phyloP scores from a whole-genome alignment of 2,329 filamentous ascomycete species.

The Cladosporium oxysporum region DNA sequence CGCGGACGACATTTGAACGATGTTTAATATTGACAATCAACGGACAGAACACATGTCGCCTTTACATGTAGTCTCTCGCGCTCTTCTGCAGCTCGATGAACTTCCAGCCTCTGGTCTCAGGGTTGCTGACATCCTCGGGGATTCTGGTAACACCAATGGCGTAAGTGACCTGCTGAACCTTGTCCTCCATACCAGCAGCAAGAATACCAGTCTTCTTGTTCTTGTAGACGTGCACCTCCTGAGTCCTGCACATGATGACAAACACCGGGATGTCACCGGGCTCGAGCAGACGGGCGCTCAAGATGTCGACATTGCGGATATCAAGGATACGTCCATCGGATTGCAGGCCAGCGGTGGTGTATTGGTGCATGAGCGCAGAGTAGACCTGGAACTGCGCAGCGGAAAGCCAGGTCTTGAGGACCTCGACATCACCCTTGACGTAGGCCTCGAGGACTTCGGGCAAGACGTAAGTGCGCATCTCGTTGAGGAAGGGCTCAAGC shows the following conservation, averaged over 20 bases:
- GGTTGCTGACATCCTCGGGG: constrained; percentile 93
- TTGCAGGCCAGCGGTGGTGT: constrained; percentile 87
- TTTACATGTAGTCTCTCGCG: constrained; percentile 79
- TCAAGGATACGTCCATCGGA: constrained; percentile 94
- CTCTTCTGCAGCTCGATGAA: constrained; percentile 99
- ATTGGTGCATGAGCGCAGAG: constrained; percentile 94
- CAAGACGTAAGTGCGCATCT: constrained; percentile 96
- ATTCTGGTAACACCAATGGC: constrained; percentile 94
- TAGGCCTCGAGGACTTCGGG: constrained; percentile 97
- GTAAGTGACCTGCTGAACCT: constrained; percentile 96
- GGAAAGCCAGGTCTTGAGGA: constrained; percentile 90
- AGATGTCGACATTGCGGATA: constrained; percentile 88
- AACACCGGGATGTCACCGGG: constrained; percentile 91
- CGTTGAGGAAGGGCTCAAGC: constrained; percentile 88
- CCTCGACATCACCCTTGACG: constrained; percentile 91
- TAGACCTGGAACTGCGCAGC: constrained; percentile 97
- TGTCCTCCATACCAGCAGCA: constrained; percentile 97
- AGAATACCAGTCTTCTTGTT: constrained; percentile 88
- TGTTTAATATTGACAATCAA: background rate
- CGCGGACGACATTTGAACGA: background rate
- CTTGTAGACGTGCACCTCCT: constrained; percentile 96
- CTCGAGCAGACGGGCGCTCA: constrained; percentile 77
- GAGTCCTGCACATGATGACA: constrained; percentile 92
- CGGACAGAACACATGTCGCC: background rate
- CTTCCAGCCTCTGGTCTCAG: constrained; percentile 94